A percentile compares a stretch with the other conserved stretches of the same genome.
Conservation (phyloP, 73 alveolate species). For the Blepharisma stoltei region DNA sequence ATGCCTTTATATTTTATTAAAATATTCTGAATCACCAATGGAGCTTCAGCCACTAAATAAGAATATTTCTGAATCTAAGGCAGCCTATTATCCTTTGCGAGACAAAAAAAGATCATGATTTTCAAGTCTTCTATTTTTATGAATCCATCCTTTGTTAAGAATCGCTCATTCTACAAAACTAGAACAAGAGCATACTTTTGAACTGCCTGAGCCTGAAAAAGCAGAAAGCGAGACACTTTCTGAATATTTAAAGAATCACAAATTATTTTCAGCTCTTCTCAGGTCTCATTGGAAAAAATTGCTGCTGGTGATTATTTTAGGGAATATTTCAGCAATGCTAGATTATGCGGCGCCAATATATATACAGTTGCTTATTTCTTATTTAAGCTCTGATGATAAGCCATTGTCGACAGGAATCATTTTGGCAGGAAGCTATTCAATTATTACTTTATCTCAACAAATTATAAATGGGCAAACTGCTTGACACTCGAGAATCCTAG, state of each 20-base stretch:
- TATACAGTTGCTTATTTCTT: constrained; percentile 1
- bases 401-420: neutral
- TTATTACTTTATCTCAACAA: neutral
- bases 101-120: neutral
- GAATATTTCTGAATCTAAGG: neutral
- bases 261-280: neutral
- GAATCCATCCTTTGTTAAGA: neutral
- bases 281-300: neutral
- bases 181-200: neutral
- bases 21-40: neutral
- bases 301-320: neutral
- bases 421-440: neutral
- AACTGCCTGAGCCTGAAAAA: neutral
- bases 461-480: neutral
- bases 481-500: neutral
- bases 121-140: neutral
- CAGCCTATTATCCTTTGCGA: neutral
- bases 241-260: neutral
- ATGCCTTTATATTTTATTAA: neutral
- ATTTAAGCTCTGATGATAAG: neutral
- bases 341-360: constrained; percentile 7
- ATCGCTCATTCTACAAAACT: neutral
- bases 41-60: neutral
- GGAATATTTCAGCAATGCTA: neutral
- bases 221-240: constrained; percentile 2